Base-by-base conservation (phyloP, 805 yeast genomes). In the Naumovozyma castellii region DNA sequence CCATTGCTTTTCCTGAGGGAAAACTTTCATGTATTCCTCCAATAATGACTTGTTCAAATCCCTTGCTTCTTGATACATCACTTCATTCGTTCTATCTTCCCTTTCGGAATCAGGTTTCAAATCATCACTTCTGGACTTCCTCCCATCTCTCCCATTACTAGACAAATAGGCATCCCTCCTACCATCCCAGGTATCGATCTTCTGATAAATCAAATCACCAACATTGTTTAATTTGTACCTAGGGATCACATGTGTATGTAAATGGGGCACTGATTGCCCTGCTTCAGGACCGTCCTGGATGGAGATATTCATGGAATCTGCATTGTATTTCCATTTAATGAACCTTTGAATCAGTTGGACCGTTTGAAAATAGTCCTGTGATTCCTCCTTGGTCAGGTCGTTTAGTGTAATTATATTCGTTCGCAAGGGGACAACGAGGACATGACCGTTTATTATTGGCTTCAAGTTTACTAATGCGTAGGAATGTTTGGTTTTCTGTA, bases 211-310 rank as follows among this genome's bases (percentile, higher is more conserved):
- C 31, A 75, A 78, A 56, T 85, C 95, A 1, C 86, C 86, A 35
- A 76, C 61, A 43, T 78, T 80, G 35, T 69, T 59, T 10, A 59
- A 47, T 37, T 66, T 68, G 56, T 72, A 78, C 32, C 99, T 70
- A 5, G 99, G 99, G 16, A 92, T 87, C 15, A 92, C 64, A 58
- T 92, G 99, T 16, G 95, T 82, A 59, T 92, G 98, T 20, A 90
- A 70, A 61, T 92, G 98, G 4, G 97, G 95, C 2, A 92, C 80
- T n/a, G 88, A 76, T 57, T 92, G 98, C 3, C 98, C 98, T 1
- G 97, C 90, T 37, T 86, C 86, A 0, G 87, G 84, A 0, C 98
- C 98, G 57, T 92, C 99, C 59, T 92, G 99, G 43, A 94, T 85
- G 9, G 97, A 90, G 31, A 92, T 72, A 56, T 94, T 94, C 43